Evolutionary conservation across 352 stramenopile species (phyloP), one percentile per base, ranked within the genome.

Genomic region (Poterioochromonas sp.): DNA sequence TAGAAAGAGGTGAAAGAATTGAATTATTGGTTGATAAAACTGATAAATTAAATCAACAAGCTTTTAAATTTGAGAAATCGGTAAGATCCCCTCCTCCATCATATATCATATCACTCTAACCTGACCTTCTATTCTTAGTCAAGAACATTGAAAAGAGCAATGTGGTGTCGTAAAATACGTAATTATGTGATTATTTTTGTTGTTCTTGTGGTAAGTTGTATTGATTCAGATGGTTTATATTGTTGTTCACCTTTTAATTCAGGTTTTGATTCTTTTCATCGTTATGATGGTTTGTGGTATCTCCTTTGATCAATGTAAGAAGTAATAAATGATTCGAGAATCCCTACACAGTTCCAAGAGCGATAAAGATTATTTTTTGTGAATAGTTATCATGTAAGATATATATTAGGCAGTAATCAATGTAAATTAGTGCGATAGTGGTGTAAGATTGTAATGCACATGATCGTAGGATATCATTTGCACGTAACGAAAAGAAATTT

Each of bases 1-100:
- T 99, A 77, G 93, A 99, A 71, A 84, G 96, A 47, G 96, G 96
- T 26, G 95, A 99, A 83, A 98, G 98, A 81, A 97, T 99, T 83
- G 96, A 99, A 85, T 82, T 94, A 40, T 80, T 97, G 29, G 90
- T 96, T 3, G 92, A 96, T 81, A 93, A 94, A 80, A 93, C 88
- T 0, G 94, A 98, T 87, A 90, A 95, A 79, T 86, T 99, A 1
- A 96, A 96, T 83, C 90, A 96, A 65, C 90, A 97, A 83, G 96
- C 96, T 26, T 96, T 98, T 82, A 92, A 93, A 70, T 99, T 99
- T 84, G 90, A 97, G 79, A 89, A 88, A 62, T 64, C 90, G 88
- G 71, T 87, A 91, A 69, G 85, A n/a, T n/a, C n/a, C n/a, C n/a
- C 98, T 64, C 11, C 8, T 43, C 41, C 8, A 47, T 15, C 15